These are phyloP conservation scores for Ogataea haglerorum DNA, from an alignment of 805 yeast genomes.

Conservation along the genomic window DNA sequence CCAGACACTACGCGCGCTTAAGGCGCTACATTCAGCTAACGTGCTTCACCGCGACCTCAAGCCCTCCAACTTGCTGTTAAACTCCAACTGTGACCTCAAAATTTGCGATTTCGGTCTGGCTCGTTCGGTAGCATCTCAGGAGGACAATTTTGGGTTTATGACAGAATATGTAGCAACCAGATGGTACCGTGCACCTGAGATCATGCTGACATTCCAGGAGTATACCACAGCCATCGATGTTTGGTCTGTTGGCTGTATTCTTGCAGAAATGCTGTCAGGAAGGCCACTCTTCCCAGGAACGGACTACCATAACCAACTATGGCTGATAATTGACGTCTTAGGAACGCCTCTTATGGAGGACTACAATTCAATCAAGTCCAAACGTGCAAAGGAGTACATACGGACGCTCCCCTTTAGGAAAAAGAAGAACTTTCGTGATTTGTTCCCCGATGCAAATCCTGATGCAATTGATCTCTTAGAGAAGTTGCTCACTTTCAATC, in stretches of 20 bases:
- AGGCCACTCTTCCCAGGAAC: constrained; percentile 90
- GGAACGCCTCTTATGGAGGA: constrained; percentile 88
- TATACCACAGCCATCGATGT: constrained; percentile 94
- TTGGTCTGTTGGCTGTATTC: constrained; percentile 95
- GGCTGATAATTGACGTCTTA: constrained; percentile 75
- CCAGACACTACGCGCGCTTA: constrained; percentile 85
- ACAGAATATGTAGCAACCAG: constrained; percentile 97
- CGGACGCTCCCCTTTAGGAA: constrained; percentile 70
- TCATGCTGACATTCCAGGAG: constrained; percentile 90
- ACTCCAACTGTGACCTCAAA: constrained; percentile 90
- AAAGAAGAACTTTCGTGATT: constrained; percentile 51
- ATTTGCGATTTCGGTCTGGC: constrained; percentile 95
- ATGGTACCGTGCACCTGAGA: constrained; percentile 98
- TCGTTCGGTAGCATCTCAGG: constrained; percentile 55
- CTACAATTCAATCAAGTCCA: constrained; percentile 67
- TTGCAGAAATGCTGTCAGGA: constrained; percentile 86
- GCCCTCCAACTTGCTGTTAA: constrained; percentile 81
- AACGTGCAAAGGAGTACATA: constrained; percentile 86
- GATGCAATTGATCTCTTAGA: constrained; percentile 64
- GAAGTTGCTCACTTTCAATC: constrained; percentile 78
- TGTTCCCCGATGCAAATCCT: constrained; percentile 56
- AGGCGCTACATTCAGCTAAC: constrained; percentile 90
- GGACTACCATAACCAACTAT: constrained; percentile 88
- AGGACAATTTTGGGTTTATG: constrained; percentile 76
- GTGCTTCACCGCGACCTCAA: constrained; percentile 91